Percentiles rank a stretch among this genome's conserved stretches.
phyloP scores from a whole-genome alignment of 495 filamentous ascomycete genomes.

The Aspergillus coremiiformis region DNA sequence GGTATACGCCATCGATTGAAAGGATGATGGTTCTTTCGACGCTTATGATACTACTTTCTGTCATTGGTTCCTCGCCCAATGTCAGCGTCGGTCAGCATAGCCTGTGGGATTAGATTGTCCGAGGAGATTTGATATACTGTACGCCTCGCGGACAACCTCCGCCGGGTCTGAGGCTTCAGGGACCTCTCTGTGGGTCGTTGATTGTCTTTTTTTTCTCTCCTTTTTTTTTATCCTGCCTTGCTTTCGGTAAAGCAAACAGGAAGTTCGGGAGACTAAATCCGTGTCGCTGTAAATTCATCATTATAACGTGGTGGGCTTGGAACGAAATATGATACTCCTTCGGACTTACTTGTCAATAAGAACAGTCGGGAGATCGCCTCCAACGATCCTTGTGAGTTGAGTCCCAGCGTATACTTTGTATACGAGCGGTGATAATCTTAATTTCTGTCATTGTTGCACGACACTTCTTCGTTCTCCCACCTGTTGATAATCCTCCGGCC shows the following conservation, averaged over 20 bases:
- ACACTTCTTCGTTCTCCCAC: neutral
- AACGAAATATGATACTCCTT: constrained; percentile 4
- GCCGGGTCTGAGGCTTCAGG: neutral
- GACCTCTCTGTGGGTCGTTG: neutral
- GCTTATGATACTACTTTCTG: neutral
- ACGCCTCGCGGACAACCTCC: constrained; percentile 7
- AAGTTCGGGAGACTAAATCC: constrained; percentile 3
- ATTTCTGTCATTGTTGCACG: neutral
- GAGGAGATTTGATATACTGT: neutral
- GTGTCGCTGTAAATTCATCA: neutral
- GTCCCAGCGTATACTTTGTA: neutral
- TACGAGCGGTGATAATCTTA: neutral
- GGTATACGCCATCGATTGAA: neutral
- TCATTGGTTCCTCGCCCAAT: neutral
- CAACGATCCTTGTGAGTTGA: constrained; percentile 5
- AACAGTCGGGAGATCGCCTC: neutral
- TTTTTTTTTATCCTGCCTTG: neutral
- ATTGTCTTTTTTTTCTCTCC: neutral
- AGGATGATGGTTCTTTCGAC: too few relatives aligned
- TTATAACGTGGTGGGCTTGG: neutral
- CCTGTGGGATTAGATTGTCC: neutral
- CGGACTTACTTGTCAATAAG: constrained; percentile 5
- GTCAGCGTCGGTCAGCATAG: neutral
- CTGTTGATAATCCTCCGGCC: neutral
- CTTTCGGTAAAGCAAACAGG: constrained; percentile 9